Evolutionary conservation across 2,329 filamentous ascomycete genomes (phyloP).

Genomic region (Trichoderma endophyticum): DNA sequence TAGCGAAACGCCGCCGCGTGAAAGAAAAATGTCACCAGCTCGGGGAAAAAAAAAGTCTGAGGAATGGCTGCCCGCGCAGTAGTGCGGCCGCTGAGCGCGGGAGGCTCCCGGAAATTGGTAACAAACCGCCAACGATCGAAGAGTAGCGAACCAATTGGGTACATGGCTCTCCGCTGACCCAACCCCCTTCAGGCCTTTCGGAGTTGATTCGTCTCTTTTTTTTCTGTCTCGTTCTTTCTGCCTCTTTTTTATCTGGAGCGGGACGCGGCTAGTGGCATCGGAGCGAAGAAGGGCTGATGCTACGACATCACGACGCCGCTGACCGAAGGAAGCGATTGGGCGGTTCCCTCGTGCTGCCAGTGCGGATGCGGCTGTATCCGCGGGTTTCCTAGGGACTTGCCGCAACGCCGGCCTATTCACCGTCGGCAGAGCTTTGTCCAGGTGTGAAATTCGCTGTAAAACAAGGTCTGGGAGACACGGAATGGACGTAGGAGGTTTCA

Average conservation of each 20-base stretch:
- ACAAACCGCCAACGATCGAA: not conserved
- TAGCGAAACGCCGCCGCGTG: not conserved
- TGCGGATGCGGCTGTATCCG: conserved; percentile 13
- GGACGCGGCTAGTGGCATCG: not conserved
- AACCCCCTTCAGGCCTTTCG: not conserved
- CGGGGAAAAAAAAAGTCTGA: not conserved
- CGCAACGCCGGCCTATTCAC: not conserved
- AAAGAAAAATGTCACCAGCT: not conserved
- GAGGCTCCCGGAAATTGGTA: conserved; percentile 10
- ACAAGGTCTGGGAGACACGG: not conserved
- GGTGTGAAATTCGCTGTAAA: not conserved
- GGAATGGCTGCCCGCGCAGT: not conserved
- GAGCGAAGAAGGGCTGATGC: not conserved
- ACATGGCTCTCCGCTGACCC: not conserved
- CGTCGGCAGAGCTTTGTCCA: not conserved
- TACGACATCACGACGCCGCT: not conserved
- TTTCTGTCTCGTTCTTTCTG: not conserved
- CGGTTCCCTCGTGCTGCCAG: not conserved
- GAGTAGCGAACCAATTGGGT: conserved; percentile 6
- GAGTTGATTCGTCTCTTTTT: not conserved
- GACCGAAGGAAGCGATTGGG: not conserved
- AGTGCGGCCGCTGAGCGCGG: conserved; percentile 10
- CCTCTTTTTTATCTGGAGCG: not conserved
- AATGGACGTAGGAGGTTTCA: not conserved
- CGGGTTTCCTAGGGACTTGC: not conserved